These are phyloP conservation scores for Dioscorea alata DNA, from an alignment of 106 monocot species.

Conservation along the genomic window DNA sequence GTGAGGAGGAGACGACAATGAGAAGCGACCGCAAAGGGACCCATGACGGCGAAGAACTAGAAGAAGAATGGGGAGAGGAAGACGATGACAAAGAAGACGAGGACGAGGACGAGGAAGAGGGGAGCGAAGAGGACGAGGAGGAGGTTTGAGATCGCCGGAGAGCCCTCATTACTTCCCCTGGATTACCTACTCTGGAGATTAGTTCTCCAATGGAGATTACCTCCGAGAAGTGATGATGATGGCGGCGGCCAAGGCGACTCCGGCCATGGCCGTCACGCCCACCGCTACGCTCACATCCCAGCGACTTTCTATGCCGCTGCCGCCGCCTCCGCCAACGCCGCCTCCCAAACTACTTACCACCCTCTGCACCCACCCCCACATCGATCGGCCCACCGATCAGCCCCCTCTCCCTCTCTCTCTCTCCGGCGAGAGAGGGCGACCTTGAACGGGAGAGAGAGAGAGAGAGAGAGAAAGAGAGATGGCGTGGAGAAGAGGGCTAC, in stretches of 20 bases:
- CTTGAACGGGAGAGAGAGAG: too few species aligned
- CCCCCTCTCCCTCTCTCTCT: too few species aligned
- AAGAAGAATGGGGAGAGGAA: conserved; percentile 7
- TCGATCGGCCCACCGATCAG: conserved; percentile 10
- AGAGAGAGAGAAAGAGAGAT: too few species aligned
- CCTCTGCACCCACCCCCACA: conserved; percentile 19
- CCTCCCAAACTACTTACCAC: conserved; percentile 6
- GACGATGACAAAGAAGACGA: conserved; percentile 17
- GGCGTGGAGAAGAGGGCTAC: too few species aligned
- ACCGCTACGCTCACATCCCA: conserved; percentile 64
- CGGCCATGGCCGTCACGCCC: conserved; percentile 87
- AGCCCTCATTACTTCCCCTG: conserved; percentile 20
- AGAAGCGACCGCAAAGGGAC: conserved; percentile 35
- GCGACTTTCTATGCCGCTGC: background rate
- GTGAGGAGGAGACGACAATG: conserved; percentile 28
- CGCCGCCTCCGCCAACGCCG: conserved; percentile 9
- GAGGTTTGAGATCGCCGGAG: conserved; percentile 26
- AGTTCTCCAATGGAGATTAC: conserved; percentile 11
- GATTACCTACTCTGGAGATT: background rate
- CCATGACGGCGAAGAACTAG: conserved; percentile 27
- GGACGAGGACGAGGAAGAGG: conserved; percentile 1
- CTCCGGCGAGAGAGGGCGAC: too few species aligned
- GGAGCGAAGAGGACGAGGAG: background rate
- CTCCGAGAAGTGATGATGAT: conserved; percentile 61
- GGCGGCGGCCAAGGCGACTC: conserved; percentile 71